Percentiles rank a stretch among this genome's conserved stretches.
phyloP scores from a whole-genome alignment of 1,284 basidiomycete genomes.

The Cryptococcus hybrid region DNA sequence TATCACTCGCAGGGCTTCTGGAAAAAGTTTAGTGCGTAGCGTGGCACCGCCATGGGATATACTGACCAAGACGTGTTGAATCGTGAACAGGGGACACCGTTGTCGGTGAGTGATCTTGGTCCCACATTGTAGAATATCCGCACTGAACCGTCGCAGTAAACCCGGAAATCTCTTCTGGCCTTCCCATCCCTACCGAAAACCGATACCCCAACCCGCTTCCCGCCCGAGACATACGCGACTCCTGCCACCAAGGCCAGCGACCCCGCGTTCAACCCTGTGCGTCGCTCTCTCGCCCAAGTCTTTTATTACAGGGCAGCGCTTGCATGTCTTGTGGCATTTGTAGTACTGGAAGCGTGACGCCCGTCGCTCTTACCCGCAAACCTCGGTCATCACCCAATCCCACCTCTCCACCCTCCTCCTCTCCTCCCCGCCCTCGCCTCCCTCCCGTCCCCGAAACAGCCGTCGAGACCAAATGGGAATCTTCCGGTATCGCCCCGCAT shows the following conservation, averaged over 20 bases:
- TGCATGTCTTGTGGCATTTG: not conserved
- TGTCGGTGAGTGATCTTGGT: conserved; percentile 61
- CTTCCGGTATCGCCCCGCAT: conserved; percentile 20
- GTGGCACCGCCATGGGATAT: conserved; percentile 1
- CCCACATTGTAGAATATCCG: not conserved
- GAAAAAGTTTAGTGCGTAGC: conserved; percentile 85
- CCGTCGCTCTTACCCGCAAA: conserved; percentile 82
- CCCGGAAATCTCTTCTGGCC: conserved; percentile 86
- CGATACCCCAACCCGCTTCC: conserved; percentile 80
- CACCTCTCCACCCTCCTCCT: conserved; percentile 79
- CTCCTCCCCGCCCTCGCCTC: conserved; percentile 69
- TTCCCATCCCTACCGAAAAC: conserved; percentile 71
- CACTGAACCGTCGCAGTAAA: conserved; percentile 56
- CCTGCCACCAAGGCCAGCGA: conserved; percentile 79
- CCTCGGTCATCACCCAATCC: conserved; percentile 76
- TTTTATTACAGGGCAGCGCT: conserved; percentile 13
- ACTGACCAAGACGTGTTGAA: not conserved
- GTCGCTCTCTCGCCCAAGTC: not conserved
- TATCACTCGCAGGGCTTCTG: conserved; percentile 61
- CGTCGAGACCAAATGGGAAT: conserved; percentile 14
- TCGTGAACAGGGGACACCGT: conserved; percentile 66
- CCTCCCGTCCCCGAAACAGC: conserved; percentile 65
- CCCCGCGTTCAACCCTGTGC: conserved; percentile 39
- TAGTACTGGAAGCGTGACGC: conserved; percentile 88
- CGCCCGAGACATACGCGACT: conserved; percentile 80